phyloP scores from a whole-genome alignment of 495 filamentous ascomycete species.

The Penicillium chermesinum region DNA sequence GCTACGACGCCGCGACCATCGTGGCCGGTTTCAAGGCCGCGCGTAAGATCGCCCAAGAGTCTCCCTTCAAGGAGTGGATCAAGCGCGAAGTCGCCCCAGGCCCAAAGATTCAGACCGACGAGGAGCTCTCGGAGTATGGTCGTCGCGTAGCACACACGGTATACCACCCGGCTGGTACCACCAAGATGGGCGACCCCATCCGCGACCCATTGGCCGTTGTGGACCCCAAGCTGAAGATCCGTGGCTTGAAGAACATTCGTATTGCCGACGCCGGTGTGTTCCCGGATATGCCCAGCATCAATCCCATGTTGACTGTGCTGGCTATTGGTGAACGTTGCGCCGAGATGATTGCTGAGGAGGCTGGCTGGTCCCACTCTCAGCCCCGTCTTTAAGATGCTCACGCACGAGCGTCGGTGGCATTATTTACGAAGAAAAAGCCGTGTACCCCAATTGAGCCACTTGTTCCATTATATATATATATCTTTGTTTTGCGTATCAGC shows the following conservation, averaged over 20 bases:
- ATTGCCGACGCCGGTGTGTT: constrained; percentile 67
- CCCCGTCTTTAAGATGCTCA: constrained; percentile 34
- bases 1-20: constrained; percentile 76
- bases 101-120: constrained; percentile 60
- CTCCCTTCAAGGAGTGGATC: constrained; percentile 74
- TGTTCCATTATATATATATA: not conserved
- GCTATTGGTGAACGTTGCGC: constrained; percentile 60
- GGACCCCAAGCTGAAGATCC: constrained; percentile 51
- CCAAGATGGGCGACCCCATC: constrained; percentile 72
- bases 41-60: constrained; percentile 61
- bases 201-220: constrained; percentile 62
- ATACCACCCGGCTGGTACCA: constrained; percentile 81
- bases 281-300: constrained; percentile 61
- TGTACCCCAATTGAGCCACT: not conserved
- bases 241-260: constrained; percentile 53
- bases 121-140: constrained; percentile 69
- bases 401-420: constrained; percentile 3
- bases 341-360: constrained; percentile 58
- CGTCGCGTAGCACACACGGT: constrained; percentile 74
- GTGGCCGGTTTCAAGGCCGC: constrained; percentile 73
- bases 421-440: constrained; percentile 8
- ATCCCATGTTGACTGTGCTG: constrained; percentile 65
- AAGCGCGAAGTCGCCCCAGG: constrained; percentile 76
- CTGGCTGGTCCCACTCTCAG: constrained; percentile 54
- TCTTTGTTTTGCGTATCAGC: not conserved